phyloP scores from a whole-genome alignment of 176 grass and related monocot genomes.

The Triticum dicoccoides region DNA sequence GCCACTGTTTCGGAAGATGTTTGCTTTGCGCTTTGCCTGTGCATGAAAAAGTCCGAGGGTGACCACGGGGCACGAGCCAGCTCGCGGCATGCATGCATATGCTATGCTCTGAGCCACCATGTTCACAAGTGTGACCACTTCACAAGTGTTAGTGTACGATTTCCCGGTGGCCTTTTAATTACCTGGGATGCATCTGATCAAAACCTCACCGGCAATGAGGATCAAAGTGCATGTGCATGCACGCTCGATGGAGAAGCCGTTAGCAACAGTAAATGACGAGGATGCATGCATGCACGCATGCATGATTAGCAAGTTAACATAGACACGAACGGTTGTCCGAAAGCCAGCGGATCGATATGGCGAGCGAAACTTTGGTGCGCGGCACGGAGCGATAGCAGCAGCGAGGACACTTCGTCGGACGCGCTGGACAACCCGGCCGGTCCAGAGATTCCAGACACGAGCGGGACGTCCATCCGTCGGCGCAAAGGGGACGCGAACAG shows the following conservation, averaged over 20 bases:
- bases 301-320: background rate
- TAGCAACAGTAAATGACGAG: background rate
- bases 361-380: background rate
- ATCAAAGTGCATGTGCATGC: background rate
- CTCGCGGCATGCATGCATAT: conserved; percentile 15
- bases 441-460: conserved; percentile 21
- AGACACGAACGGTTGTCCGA: background rate
- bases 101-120: background rate
- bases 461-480: background rate
- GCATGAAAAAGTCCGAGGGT: conserved; percentile 18
- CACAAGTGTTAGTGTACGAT: background rate
- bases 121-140: background rate
- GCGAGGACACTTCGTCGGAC: background rate
- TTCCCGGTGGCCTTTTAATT: background rate
- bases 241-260: background rate
- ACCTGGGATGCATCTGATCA: background rate
- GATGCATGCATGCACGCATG: background rate
- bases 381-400: background rate
- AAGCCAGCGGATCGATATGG: background rate
- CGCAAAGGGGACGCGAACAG: background rate
- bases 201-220: background rate
- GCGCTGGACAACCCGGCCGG: background rate
- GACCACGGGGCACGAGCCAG: conserved; percentile 10
- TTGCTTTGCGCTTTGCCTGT: background rate
- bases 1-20: conserved; percentile 4